phyloP scores from a whole-genome alignment of 169 alveolate genomes.

The Plasmodium gaboni region DNA sequence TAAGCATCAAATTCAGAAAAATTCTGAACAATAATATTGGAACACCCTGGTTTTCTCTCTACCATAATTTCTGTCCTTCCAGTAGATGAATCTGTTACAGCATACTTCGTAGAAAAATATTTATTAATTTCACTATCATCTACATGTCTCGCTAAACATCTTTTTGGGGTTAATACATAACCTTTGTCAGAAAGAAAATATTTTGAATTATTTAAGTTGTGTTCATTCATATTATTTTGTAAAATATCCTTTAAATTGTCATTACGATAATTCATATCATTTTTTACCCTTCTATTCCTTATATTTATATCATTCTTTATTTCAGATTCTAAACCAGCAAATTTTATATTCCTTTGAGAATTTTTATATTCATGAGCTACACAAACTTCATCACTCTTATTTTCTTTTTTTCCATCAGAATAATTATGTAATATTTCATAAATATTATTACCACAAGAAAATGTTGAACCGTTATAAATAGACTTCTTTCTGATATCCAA shows the following conservation, averaged over 20 bases:
- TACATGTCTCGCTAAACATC: slow-evolving; percentile 60
- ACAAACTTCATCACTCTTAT: slow-evolving; percentile 5
- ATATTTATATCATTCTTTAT: slow-evolving; percentile 35
- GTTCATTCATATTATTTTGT: slow-evolving; percentile 35
- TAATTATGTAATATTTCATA: slow-evolving; percentile 60
- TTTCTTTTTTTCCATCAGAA: slow-evolving; percentile 20
- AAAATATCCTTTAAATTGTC: slow-evolving; percentile 39
- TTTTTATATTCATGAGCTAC: slow-evolving; percentile 5
- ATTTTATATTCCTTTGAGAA: slow-evolving; percentile 10
- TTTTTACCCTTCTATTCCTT: slow-evolving; percentile 44
- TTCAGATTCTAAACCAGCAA: slow-evolving; percentile 55
- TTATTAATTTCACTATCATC: slow-evolving; percentile 69
- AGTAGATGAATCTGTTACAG: slow-evolving; percentile 58
- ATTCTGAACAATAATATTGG: slow-evolving; percentile 70
- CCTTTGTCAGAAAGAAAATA: slow-evolving; percentile 68
- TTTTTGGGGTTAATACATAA: slow-evolving; percentile 55
- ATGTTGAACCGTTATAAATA: slow-evolving; percentile 16
- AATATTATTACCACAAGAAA: slow-evolving; percentile 50
- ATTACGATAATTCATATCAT: slow-evolving; percentile 20
- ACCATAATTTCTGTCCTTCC: slow-evolving; percentile 77
- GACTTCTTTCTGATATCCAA: slow-evolving; percentile 42
- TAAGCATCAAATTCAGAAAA: slow-evolving; percentile 74
- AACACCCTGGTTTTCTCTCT: slow-evolving; percentile 70
- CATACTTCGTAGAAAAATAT: slow-evolving; percentile 71
- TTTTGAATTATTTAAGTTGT: slow-evolving; percentile 20